Base-by-base conservation (phyloP, 345 rosid genomes). In the Salix arbutifolia region DNA sequence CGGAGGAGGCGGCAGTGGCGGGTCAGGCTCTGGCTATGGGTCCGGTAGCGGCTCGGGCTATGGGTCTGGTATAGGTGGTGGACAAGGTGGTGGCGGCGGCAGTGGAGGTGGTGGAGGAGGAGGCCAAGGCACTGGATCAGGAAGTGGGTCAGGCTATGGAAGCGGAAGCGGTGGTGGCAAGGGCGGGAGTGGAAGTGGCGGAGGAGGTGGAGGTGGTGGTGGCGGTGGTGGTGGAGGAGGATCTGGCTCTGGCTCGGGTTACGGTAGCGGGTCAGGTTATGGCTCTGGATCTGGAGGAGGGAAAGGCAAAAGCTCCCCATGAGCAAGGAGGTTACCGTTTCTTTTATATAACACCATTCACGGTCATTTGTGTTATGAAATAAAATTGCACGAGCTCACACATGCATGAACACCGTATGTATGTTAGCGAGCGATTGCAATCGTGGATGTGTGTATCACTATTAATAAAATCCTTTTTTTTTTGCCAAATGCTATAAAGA, bases 51-150 rank as follows among this genome's bases (percentile, higher is more conserved):
- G 86, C 0, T 80, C 88, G 0, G 76, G 87, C 46, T 40, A 0
- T 78, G 88, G 46, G 11, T 40, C 46, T 0, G 79, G 79, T 0
- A 80, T 88, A 2, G 87, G 69, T 0, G 88, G 92, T 13, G 77
- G 81, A 2, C 85, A 1, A 10, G 14, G 46, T 10, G 82, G 89
- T 0, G 89, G 76, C 4, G 85, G 85, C 0, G 79, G 90, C 2
- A 82, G 90, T 0, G 90, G 89, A 0, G 90, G 78, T 10, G 46
- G 46, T 40, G 46, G 46, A 2, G 46, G 46, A 9, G 46, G 46
- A 7, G 46, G 46, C 10, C 46, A 40, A 0, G 46, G 46, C 46
- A 2, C 46, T 11, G 46, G 46, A 40, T 40, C 14, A 0, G 46
- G 46, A 10, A 40, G 46, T 10, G 46, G 46, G 46, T 40, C 46